Conservation (phyloP, 164 flowering plant species). For the Nymphaea colorata region DNA sequence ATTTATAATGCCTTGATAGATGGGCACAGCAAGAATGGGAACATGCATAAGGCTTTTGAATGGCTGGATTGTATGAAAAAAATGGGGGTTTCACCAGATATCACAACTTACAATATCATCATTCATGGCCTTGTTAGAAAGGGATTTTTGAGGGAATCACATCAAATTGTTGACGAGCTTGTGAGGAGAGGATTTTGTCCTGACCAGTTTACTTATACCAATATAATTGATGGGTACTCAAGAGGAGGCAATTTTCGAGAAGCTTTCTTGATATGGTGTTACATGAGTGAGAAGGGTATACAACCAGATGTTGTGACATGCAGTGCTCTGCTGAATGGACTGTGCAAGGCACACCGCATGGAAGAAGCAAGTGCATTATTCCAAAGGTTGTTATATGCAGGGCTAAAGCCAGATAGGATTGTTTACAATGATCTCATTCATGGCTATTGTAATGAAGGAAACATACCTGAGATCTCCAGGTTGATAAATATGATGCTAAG, state of each 20-base stretch:
- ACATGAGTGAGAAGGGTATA: slow-evolving; percentile 26
- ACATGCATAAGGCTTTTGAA: slow-evolving; percentile 29
- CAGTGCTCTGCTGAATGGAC: slow-evolving; percentile 41
- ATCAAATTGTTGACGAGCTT: slow-evolving; percentile 29
- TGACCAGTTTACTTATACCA: slow-evolving; percentile 28
- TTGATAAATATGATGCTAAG: slow-evolving; percentile 30
- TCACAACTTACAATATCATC: slow-evolving; percentile 32
- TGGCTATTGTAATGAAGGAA: slow-evolving; percentile 33
- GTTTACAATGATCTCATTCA: slow-evolving; percentile 37
- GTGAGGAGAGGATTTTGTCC: slow-evolving; percentile 27
- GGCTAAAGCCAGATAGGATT: slow-evolving; percentile 33
- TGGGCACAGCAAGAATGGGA: slow-evolving; percentile 28
- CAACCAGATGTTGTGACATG: slow-evolving; percentile 42
- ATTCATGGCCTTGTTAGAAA: slow-evolving; percentile 25
- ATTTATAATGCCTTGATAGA: slow-evolving; percentile 32
- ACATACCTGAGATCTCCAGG: slow-evolving; percentile 24
- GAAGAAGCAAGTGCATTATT: slow-evolving; percentile 33
- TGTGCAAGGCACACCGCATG: slow-evolving; percentile 26
- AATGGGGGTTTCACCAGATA: slow-evolving; percentile 23
- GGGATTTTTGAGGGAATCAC: slow-evolving; percentile 29
- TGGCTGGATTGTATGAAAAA: slow-evolving; percentile 23
- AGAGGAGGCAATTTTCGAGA: slow-evolving; percentile 28
- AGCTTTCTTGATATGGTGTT: slow-evolving; percentile 33
- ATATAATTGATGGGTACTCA: slow-evolving; percentile 19
- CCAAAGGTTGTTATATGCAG: slow-evolving; percentile 26